phyloP scores from a whole-genome alignment of 164 flowering plant genomes.

The Umbellularia californica region DNA sequence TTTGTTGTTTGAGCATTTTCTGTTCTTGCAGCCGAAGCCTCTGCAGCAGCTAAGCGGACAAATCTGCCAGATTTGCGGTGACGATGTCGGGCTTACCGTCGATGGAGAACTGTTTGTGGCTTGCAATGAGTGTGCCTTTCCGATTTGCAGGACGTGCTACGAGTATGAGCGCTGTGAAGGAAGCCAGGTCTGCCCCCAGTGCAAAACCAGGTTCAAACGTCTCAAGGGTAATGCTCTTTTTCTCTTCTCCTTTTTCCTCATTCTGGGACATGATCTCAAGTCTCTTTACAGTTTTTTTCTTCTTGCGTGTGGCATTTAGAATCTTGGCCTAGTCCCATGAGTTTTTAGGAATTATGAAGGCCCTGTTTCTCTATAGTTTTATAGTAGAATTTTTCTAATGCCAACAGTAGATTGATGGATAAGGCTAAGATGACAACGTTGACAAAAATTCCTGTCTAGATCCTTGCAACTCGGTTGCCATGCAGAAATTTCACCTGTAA shows the following conservation, averaged over 20 bases:
- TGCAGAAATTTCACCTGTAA: too few species aligned
- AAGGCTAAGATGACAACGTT: too few species aligned
- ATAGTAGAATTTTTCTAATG: too few species aligned
- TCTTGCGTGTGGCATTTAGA: background rate
- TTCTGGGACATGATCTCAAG: background rate
- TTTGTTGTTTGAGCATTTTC: too few species aligned
- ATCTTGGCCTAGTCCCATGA: too few species aligned
- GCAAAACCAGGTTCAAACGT: conserved; percentile 59
- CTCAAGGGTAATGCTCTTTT: conserved; percentile 29
- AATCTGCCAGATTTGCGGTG: conserved; percentile 56
- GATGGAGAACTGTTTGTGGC: conserved; percentile 59
- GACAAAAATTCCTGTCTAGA: too few species aligned
- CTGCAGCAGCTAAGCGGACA: conserved; percentile 37
- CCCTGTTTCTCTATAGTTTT: too few species aligned
- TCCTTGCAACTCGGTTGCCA: too few species aligned
- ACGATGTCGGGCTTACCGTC: conserved; percentile 43
- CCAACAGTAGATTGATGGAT: too few species aligned
- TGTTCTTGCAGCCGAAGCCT: conserved; percentile 30
- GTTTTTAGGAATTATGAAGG: too few species aligned
- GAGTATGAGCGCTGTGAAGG: conserved; percentile 61
- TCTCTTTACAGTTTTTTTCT: background rate
- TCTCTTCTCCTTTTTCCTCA: background rate
- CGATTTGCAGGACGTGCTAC: conserved; percentile 52
- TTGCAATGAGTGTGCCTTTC: conserved; percentile 62
- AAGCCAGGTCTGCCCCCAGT: conserved; percentile 53